Evolutionary conservation across 1,284 basidiomycete species (phyloP), one percentile per base, ranked within the genome.

Genomic region (Mycena sp.): DNA sequence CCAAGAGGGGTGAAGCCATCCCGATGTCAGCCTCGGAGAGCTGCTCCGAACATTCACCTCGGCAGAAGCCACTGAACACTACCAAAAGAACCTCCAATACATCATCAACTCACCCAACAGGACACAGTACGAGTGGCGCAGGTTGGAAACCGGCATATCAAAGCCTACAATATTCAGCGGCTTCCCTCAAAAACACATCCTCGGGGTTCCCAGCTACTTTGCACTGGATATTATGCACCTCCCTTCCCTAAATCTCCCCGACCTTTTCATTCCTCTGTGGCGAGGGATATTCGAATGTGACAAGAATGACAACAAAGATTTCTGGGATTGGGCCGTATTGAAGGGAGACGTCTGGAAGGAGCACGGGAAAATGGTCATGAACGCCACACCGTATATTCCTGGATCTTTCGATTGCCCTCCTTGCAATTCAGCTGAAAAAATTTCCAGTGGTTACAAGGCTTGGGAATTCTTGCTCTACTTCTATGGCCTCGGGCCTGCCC

Each of bases 391-490:
- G 23, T 75, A 77, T 55, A 46, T 77, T 29, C 76, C 75, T 6
- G 61, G 64, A 10, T 75, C 70, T 1, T 77, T 77, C 67, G 72
- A 78, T 60, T 63, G 72, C 0, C 72, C 77, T 14, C 80, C 78
- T 21, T 67, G 77, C 10, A 76, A 81, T 65, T 72, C 73, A 12
- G 72, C 74, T 5, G 69, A 77, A 58, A 81, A 80, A 65, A 74
- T 80, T 7, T 71, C 69, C 19, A 78, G 77, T 53, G 74, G 78
- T 4, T 82, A 80, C 65, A 81, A 81, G 58, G 78, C 76, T 6
- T 71, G 67, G 29, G 78, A 82, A 64, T 83, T 60, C 23, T 66
- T 69, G 14, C 57, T 69, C 0, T 81, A 77, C 40, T 23, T 83
- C 32, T 83, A 70, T 70, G 77, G 75, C 0, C 70, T 81, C 11